A percentile compares a stretch with the other conserved stretches of the same genome.
phyloP scores from a whole-genome alignment of 1,284 basidiomycete species.

The Lentinus polychrous region DNA sequence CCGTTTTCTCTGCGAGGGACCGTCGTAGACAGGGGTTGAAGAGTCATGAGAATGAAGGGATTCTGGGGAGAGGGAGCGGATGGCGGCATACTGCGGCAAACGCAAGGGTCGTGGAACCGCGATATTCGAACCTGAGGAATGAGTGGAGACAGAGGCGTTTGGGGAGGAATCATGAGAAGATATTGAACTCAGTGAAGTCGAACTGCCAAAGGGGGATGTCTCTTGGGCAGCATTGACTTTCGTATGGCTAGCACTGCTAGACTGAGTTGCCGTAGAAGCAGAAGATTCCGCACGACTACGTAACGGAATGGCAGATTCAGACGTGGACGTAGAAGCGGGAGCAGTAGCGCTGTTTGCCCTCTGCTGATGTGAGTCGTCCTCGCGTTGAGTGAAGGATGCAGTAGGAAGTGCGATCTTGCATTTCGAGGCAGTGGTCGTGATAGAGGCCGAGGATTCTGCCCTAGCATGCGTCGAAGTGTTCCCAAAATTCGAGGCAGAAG shows the following conservation, averaged over 20 bases:
- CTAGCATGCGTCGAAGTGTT: not conserved
- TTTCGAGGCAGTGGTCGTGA: not conserved
- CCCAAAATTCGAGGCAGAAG: not conserved
- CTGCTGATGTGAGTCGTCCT: no score
- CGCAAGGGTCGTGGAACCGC: constrained; percentile 12
- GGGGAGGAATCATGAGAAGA: constrained; percentile 2
- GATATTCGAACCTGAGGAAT: constrained; percentile 8
- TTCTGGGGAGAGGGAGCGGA: constrained; percentile 10
- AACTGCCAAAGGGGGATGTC: constrained; percentile 5
- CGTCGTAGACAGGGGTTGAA: not conserved
- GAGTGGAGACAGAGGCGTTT: constrained; percentile 8
- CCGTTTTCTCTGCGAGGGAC: constrained; percentile 5
- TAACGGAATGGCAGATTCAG: not conserved
- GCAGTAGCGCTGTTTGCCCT: no score
- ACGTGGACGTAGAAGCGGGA: no score
- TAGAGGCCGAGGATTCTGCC: constrained; percentile 2
- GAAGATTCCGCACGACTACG: not conserved
- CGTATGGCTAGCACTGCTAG: not conserved
- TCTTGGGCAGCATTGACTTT: no score
- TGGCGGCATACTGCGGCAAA: constrained; percentile 6
- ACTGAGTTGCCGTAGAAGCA: not conserved
- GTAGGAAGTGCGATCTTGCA: no score
- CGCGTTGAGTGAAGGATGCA: no score
- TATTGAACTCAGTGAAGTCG: constrained; percentile 7
- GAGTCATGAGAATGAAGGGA: not conserved